Evolutionary conservation across 257 asterid genomes (phyloP).

Genomic region (Anisodus acutangulus): DNA sequence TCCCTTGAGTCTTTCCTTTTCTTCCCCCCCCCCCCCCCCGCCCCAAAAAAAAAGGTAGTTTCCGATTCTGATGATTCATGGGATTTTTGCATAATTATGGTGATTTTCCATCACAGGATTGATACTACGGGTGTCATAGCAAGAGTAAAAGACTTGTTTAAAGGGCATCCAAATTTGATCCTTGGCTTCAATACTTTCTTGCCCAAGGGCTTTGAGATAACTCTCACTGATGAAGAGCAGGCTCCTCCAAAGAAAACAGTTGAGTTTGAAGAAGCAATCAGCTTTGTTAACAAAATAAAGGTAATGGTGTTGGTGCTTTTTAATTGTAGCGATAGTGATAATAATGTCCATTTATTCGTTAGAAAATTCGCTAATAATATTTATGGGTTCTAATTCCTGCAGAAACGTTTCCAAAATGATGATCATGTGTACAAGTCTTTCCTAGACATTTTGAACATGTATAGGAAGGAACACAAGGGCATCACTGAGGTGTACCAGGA

Average conservation of each 20-base stretch:
- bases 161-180: constrained; percentile 68
- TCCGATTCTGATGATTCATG: constrained; percentile 1
- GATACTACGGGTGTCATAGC: constrained; percentile 66
- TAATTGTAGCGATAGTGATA: constrained; percentile 20
- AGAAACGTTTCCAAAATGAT: constrained; percentile 71
- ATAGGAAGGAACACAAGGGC: constrained; percentile 70
- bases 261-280: constrained; percentile 78
- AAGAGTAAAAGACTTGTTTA: constrained; percentile 68
- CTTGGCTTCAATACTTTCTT: constrained; percentile 78
- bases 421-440: constrained; percentile 71
- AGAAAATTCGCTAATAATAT: constrained; percentile 19
- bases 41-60: neutral
- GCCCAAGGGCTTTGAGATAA: constrained; percentile 76
- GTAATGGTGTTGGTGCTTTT: constrained; percentile 38
- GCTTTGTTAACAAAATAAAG: constrained; percentile 76
- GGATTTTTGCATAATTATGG: constrained; percentile 14
- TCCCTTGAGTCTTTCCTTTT: constrained; percentile 9
- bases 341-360: constrained; percentile 29
- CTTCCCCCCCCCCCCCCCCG: neutral
- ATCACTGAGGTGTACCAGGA: constrained; percentile 68
- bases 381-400: constrained; percentile 34
- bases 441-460: constrained; percentile 72
- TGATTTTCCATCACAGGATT: constrained; percentile 47
- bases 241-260: constrained; percentile 65
- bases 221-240: constrained; percentile 65